Evolutionary conservation across 1,284 basidiomycete genomes (phyloP).

Genomic region (Laetiporus sulphureus): DNA sequence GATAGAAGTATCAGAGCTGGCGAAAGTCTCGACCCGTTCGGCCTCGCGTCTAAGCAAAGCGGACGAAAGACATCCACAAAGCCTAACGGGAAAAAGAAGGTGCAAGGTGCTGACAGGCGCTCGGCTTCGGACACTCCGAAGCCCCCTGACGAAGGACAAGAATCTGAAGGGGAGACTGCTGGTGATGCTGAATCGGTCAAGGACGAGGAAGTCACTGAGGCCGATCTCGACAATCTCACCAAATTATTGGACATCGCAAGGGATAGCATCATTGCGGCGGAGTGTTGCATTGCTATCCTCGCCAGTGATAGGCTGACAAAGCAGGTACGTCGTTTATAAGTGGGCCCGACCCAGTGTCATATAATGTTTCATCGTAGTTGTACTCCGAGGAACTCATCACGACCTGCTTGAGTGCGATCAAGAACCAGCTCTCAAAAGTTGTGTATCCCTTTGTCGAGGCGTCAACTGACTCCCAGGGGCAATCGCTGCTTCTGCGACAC

Average conservation of each 20-base stretch:
- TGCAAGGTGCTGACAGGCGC: conserved; percentile 26
- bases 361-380: conserved; percentile 36
- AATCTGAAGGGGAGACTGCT: conserved; percentile 25
- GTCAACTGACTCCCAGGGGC: conserved; percentile 38
- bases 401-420: conserved; percentile 68
- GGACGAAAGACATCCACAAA: conserved; percentile 5
- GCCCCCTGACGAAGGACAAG: conserved; percentile 20
- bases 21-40: conserved; percentile 69
- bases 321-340: conserved; percentile 50
- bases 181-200: conserved; percentile 18
- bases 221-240: conserved; percentile 46
- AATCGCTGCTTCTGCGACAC: conserved; percentile 43
- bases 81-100: conserved; percentile 29
- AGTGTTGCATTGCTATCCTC: conserved; percentile 75
- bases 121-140: conserved; percentile 24
- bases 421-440: conserved; percentile 73
- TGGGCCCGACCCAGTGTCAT: neutral
- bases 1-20: conserved; percentile 71
- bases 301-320: conserved; percentile 76
- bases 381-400: conserved; percentile 92
- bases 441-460: conserved; percentile 88
- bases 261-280: conserved; percentile 73
- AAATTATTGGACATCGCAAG: conserved; percentile 48
- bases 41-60: conserved; percentile 25
- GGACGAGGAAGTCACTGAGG: conserved; percentile 33